Percentiles rank a stretch among this genome's conserved stretches.
phyloP scores from a whole-genome alignment of 768 basidiomycete genomes.

The Hericium rajendrae region DNA sequence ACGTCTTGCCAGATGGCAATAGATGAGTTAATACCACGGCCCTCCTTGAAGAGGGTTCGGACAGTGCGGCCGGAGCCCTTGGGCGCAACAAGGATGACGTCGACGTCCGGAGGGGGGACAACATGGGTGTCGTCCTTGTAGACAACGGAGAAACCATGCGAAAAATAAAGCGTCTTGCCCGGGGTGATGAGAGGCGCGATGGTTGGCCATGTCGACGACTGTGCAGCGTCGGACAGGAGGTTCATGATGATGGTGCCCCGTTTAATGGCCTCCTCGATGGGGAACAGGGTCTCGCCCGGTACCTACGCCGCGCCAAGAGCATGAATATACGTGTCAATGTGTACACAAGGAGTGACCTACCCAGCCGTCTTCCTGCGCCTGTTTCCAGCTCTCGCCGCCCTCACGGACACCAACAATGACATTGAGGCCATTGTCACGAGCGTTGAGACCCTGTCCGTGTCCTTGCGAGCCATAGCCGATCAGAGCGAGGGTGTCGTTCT shows the following conservation, averaged over 20 bases:
- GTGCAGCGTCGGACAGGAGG: slow-evolving; percentile 97
- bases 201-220: slow-evolving; percentile 88
- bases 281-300: slow-evolving; percentile 94
- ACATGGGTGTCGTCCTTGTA: slow-evolving; percentile 97
- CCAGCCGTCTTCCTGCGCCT: slow-evolving; percentile 95
- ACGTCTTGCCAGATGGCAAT: slow-evolving; percentile 97
- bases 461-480: slow-evolving; percentile 99
- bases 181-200: slow-evolving; percentile 93
- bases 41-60: slow-evolving; percentile 99
- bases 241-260: slow-evolving; percentile 99
- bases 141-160: slow-evolving; percentile 98
- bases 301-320: slow-evolving; percentile 36
- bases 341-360: slow-evolving; percentile 30
- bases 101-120: slow-evolving; percentile 83
- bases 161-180: slow-evolving; percentile 99
- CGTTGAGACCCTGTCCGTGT: slow-evolving; percentile 97
- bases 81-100: slow-evolving; percentile 98
- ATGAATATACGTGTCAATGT: background rate
- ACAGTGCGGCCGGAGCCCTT: slow-evolving; percentile 99
- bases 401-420: slow-evolving; percentile 98
- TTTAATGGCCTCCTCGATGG: slow-evolving; percentile 95
- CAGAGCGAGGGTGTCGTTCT: slow-evolving; percentile 97
- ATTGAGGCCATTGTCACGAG: slow-evolving; percentile 97
- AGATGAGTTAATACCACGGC: slow-evolving; percentile 94
- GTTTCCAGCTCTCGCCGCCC: slow-evolving; percentile 92